Conservation (phyloP, 768 basidiomycete species). For the Leccinum sublutescens region DNA sequence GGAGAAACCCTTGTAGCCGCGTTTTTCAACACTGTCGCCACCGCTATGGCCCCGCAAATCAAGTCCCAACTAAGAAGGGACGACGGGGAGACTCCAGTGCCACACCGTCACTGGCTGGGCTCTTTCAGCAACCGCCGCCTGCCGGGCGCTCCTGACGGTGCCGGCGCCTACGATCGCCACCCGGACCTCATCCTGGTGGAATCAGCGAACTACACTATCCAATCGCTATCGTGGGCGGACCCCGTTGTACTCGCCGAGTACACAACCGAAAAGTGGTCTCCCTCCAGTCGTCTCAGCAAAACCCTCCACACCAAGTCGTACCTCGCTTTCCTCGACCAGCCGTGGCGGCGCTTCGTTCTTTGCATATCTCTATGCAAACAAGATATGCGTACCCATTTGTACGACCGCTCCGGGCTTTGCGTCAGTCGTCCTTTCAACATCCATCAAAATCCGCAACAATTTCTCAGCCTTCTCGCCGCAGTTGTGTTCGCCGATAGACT, state of each 20-base stretch:
- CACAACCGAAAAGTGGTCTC: background rate
- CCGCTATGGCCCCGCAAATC: background rate
- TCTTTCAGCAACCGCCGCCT: background rate
- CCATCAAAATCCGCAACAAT: background rate
- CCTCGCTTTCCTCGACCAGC: background rate
- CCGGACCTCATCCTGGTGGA: background rate
- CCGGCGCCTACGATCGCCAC: background rate
- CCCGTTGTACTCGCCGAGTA: background rate
- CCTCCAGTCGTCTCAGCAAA: background rate
- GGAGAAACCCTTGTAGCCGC: background rate
- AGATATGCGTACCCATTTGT: background rate
- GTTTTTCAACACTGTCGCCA: background rate
- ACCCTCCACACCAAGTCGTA: slow-evolving; percentile 1
- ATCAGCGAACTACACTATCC: background rate
- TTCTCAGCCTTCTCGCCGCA: background rate
- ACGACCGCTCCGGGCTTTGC: background rate
- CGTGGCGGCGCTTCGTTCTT: background rate
- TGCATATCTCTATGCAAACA: background rate
- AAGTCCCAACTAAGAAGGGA: background rate
- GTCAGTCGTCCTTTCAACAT: background rate
- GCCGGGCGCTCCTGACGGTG: background rate
- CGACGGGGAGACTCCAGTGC: background rate
- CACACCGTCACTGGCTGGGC: background rate
- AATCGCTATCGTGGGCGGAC: background rate
- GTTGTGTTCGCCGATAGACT: background rate